Evolutionary conservation across 768 basidiomycete genomes (phyloP).

Genomic region (Suillus sp.): DNA sequence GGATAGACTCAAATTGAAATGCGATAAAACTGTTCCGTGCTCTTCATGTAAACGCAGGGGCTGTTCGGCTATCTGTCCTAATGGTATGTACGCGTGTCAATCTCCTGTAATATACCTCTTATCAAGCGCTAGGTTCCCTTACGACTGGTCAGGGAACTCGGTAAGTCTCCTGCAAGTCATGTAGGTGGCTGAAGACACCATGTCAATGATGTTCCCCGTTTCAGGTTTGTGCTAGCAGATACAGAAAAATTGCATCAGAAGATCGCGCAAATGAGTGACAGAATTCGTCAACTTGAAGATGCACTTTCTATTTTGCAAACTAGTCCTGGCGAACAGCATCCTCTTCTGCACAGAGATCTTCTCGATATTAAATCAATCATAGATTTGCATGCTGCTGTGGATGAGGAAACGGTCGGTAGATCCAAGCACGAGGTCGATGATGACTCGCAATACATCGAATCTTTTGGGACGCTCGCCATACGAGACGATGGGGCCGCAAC

Average conservation of each 20-base stretch:
- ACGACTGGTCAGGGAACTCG: conserved; percentile 79
- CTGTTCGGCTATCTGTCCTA: conserved; percentile 78
- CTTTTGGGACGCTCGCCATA: conserved; percentile 70
- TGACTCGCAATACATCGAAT: conserved; percentile 59
- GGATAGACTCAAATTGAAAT: conserved; percentile 65
- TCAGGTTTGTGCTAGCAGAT: conserved; percentile 70
- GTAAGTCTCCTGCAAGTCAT: conserved; percentile 37
- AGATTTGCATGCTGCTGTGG: conserved; percentile 63
- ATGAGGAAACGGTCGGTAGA: conserved; percentile 34
- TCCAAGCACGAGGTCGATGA: conserved; percentile 37
- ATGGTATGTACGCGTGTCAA: conserved; percentile 37
- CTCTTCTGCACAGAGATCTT: conserved; percentile 59
- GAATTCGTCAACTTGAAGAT: conserved; percentile 72
- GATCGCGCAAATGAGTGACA: conserved; percentile 67
- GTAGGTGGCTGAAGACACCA: conserved; percentile 1
- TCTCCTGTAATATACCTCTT: background rate
- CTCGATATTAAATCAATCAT: conserved; percentile 68
- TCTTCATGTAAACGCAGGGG: conserved; percentile 69
- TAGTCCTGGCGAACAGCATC: conserved; percentile 54
- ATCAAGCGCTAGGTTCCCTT: conserved; percentile 47
- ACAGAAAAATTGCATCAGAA: conserved; percentile 71
- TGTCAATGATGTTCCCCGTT: background rate
- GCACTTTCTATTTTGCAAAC: conserved; percentile 60
- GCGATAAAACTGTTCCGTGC: conserved; percentile 67
- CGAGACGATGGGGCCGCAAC: conserved; percentile 70